phyloP scores from a whole-genome alignment of 768 basidiomycete genomes.

The Russula virescens region DNA sequence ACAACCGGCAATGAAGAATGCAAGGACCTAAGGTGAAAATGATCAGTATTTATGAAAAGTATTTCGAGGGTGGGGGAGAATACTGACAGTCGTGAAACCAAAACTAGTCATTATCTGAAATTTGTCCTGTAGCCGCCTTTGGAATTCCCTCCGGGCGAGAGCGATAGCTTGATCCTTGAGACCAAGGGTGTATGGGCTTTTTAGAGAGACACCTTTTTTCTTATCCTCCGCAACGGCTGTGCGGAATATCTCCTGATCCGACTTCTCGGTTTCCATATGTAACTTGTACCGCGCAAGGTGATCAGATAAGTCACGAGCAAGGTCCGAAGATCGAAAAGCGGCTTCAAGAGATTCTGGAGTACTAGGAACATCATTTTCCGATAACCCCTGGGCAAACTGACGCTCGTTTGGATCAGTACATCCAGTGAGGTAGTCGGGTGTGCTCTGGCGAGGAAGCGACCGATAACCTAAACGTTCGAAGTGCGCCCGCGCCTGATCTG shows the following conservation, averaged over 20 bases:
- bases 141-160: conserved; percentile 68
- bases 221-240: conserved; percentile 73
- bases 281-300: conserved; percentile 51
- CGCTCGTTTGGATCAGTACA: conserved; percentile 85
- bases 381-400: conserved; percentile 60
- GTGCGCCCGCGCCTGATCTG: conserved; percentile 67
- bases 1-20: conserved; percentile 64
- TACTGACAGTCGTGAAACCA: conserved; percentile 54
- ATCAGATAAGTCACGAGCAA: conserved; percentile 39
- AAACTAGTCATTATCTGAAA: conserved; percentile 75
- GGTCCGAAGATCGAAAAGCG: conserved; percentile 50
- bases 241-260: conserved; percentile 72
- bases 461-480: conserved; percentile 73
- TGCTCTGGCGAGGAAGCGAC: conserved; percentile 76
- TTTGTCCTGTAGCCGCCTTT: conserved; percentile 64
- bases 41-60: neutral
- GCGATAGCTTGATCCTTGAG: conserved; percentile 71
- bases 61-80: conserved; percentile 32
- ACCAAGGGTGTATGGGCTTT: conserved; percentile 80
- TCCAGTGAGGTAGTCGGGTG: conserved; percentile 83
- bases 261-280: conserved; percentile 51
- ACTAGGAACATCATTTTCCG: conserved; percentile 53
- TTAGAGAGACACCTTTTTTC: conserved; percentile 68
- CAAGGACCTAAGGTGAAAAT: conserved; percentile 30
- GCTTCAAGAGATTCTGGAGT: conserved; percentile 63